Evolutionary conservation across 148 eudicot species (phyloP).

Genomic region (Tetragonia tetragonoides): DNA sequence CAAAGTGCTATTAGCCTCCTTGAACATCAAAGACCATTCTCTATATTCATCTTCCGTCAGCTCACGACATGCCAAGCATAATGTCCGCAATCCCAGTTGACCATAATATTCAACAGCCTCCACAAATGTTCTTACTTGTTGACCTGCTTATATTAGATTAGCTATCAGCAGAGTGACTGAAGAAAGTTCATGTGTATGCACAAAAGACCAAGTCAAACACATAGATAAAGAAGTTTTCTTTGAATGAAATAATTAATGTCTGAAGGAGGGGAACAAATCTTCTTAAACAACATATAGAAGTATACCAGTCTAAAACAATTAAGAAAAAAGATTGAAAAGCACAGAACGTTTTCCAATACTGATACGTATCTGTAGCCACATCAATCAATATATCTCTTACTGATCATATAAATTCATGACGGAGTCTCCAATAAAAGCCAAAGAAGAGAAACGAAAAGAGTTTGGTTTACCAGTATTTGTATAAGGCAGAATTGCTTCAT

Average conservation of each 20-base stretch:
- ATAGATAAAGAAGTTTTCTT: too few relatives aligned
- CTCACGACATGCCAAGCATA: constrained; percentile 94
- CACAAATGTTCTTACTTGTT: constrained; percentile 57
- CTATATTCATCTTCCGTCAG: constrained; percentile 76
- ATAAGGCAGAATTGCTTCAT: constrained; percentile 84
- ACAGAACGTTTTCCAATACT: not conserved
- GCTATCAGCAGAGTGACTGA: constrained; percentile 4
- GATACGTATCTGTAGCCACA: not conserved
- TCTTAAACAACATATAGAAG: not conserved
- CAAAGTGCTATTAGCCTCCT: constrained; percentile 89
- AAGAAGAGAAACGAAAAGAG: constrained; percentile 17
- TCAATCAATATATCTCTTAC: not conserved
- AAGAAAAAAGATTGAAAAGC: not conserved
- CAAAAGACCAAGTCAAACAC: not conserved
- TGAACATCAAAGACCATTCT: constrained; percentile 86
- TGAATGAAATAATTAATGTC: not conserved
- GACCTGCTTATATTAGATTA: constrained; percentile 48
- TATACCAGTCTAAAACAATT: not conserved
- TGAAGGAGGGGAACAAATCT: not conserved
- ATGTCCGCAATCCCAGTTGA: constrained; percentile 91
- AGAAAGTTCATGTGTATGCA: not conserved
- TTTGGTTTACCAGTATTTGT: constrained; percentile 52
- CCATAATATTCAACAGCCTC: constrained; percentile 92
- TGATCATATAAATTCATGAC: not conserved
- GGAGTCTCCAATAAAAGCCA: not conserved